Evolutionary conservation across 2,329 filamentous ascomycete genomes (phyloP), one percentile per base, ranked within the genome.

Genomic region (Colletotrichum sp.): DNA sequence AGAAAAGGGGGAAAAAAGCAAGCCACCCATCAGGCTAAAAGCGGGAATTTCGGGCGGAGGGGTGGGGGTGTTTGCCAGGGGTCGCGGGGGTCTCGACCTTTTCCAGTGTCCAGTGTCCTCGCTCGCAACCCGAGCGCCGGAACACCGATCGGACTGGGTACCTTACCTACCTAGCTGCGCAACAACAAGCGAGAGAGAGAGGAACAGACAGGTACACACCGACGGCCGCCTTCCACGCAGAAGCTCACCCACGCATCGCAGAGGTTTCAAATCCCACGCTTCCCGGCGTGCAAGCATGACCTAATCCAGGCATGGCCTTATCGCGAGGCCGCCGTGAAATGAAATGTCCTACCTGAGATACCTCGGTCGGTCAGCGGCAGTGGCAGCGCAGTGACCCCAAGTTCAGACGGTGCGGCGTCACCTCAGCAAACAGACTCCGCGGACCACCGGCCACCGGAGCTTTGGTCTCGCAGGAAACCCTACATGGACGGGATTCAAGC

Each of bases 1-100:
- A 58, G 55, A 15, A 13, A 36, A 36, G 15, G 34, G 34, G 15
- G 1, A 36, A 8, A n/a, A 28, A 61, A 43, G 38, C 26, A 28
- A 61, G 15, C 10, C 18, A 61, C 32, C 10, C 58, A 56, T 43
- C 28, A 55, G 64, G 71, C 71, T 65, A 43, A 62, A 73, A 73
- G 58, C 67, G 71, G 71, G 24, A 73, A 70, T 64, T 15, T 52
- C 56, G 71, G 38, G 71, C 58, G 30, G 66, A 18, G 26, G 38
- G 43, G 43, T 69, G 64, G 70, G 64, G 66, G 65, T 32, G 15
- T 21, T 66, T 48, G 24, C 43, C 56, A 30, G 21, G 55, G 43
- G 34, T 28, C 65, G 21, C 43, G 21, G 34, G 30, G 30, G 61
- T 64, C 32, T 32, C 32, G 34, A 48, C 43, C 43, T 48, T 48